phyloP scores from a whole-genome alignment of 2,329 filamentous ascomycete genomes.

The Mariannaea sp. region DNA sequence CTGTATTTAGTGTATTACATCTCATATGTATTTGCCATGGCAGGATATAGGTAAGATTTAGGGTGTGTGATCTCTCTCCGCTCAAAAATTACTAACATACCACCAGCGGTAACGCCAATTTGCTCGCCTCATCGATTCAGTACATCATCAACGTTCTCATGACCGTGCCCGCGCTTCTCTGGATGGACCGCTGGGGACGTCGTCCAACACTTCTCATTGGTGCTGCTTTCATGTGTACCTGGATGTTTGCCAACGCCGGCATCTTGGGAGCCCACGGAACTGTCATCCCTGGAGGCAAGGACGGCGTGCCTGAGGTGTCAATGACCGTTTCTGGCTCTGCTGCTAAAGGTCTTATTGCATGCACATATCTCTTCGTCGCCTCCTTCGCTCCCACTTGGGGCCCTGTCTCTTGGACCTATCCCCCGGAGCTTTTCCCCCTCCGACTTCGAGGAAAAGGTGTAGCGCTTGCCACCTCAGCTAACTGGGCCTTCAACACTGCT shows the following conservation, averaged over 20 bases:
- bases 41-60: too few species aligned
- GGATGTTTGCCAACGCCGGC: conserved; percentile 59
- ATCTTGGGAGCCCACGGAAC: conserved; percentile 55
- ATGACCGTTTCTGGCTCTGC: conserved; percentile 52
- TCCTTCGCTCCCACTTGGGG: conserved; percentile 52
- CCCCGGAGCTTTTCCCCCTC: conserved; percentile 59
- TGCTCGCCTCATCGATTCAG: conserved; percentile 60
- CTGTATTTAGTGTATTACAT: conserved; percentile 63
- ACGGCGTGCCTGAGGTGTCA: conserved; percentile 52
- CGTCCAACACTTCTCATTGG: conserved; percentile 70
- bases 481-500: conserved; percentile 49
- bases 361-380: conserved; percentile 68
- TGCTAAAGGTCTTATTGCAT: conserved; percentile 67
- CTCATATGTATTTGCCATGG: conserved; percentile 47
- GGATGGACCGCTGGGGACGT: conserved; percentile 76
- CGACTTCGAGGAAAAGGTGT: conserved; percentile 57
- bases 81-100: too few species aligned
- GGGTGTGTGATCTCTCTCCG: too few species aligned
- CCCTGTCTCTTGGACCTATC: conserved; percentile 59
- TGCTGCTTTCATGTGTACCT: conserved; percentile 67
- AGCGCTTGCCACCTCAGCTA: conserved; percentile 52
- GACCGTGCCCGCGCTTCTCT: conserved; percentile 77
- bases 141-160: conserved; percentile 79
- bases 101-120: conserved; percentile 52
- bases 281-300: conserved; percentile 49